phyloP scores from a whole-genome alignment of 2,329 filamentous ascomycete genomes.

The Thelonectria discophora region DNA sequence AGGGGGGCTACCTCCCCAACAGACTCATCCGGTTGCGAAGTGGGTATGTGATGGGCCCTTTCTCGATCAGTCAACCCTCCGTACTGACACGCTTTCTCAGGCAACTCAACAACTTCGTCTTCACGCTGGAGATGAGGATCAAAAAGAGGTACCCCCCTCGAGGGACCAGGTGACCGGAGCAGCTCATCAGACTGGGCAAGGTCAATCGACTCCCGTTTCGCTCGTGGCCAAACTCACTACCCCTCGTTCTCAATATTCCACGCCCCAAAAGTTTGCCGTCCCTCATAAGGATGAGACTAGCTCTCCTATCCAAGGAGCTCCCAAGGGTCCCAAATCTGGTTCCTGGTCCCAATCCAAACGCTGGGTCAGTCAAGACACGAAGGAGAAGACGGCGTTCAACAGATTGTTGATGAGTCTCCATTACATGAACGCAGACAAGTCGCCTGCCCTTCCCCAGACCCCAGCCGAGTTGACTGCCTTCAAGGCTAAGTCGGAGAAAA shows the following conservation, averaged over 20 bases:
- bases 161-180: not conserved
- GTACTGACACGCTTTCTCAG: not conserved
- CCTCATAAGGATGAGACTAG: not conserved
- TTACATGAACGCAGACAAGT: conserved; percentile 48
- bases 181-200: not conserved
- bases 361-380: conserved; percentile 50
- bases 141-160: not conserved
- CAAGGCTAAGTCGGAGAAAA: conserved; percentile 40
- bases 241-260: not conserved
- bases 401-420: conserved; percentile 49
- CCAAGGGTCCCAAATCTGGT: conserved; percentile 37
- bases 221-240: not conserved
- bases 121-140: not conserved
- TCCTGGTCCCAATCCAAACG: conserved; percentile 52
- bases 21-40: not conserved
- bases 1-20: not conserved
- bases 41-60: not conserved
- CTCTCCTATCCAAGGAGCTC: not conserved
- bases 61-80: too few species aligned
- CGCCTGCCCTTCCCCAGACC: conserved; percentile 49
- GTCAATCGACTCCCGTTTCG: not conserved
- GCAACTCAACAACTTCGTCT: not conserved
- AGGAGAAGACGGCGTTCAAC: conserved; percentile 47
- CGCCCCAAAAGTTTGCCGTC: not conserved
- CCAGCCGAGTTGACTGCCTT: conserved; percentile 48